Evolutionary conservation across 495 filamentous ascomycete genomes (phyloP), one percentile per base, ranked within the genome.

Genomic region (Neurospora hispaniola): DNA sequence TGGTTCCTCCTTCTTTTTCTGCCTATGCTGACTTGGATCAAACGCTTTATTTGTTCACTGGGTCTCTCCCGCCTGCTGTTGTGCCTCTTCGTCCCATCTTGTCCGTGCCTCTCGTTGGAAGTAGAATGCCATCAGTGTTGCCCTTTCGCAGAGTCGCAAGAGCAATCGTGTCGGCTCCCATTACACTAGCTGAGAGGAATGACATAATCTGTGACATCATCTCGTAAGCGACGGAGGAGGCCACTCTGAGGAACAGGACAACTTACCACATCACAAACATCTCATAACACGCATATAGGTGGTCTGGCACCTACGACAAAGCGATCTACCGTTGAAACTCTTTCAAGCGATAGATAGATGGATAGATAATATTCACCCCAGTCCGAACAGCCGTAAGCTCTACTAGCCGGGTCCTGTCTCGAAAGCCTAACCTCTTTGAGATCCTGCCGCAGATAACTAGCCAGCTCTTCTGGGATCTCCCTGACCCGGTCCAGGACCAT

Each of bases 401-500:
- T 5, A 14, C 40, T 10, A 41, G 40, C 9, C 11, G 40, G 0
- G 11, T 6, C 0, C 48, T 27, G 20, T 14, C 0, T 59, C 20
- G 0, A 27, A 27, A 0, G 1, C 23, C 2, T 20, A 59, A 10
- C 20, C 11, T 0, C 23, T 59, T 1, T 1, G 48, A 59, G 54
- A 66, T 66, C 27, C 12, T 31, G 4, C 20, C 69, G 40, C 41
- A 71, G 71, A 69, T 8, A 0, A 69, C 71, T 66, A 66, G 54
- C 54, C 54, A 66, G 54, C 54, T 12, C 39, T 42, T 72, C 71
- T 41, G 75, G 42, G 73, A 69, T 66, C 54, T 18, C 54, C 54
- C 54, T 66, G 54, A 66, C 54, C 54, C 54, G 54, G 54, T 66
- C 54, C 54, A 2, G 54, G 54, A 18, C 54, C 54, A 66, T 66